Evolutionary conservation across 495 filamentous ascomycete genomes (phyloP), one percentile per base, ranked within the genome.

Genomic region (Daldinia vernicosa): DNA sequence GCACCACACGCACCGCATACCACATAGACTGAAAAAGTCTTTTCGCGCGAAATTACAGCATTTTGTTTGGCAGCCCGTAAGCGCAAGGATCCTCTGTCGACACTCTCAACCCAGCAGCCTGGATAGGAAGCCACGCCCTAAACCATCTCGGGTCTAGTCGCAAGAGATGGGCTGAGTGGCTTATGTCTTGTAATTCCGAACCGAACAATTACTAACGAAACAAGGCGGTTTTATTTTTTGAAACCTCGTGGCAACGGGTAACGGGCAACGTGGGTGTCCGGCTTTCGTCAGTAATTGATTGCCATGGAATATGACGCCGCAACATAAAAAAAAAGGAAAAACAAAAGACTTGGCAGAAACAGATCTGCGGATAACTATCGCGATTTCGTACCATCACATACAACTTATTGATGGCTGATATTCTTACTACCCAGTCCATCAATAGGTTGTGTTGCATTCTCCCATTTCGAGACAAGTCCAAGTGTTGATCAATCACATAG

Each of bases 71-170:
- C 67, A 63, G 55, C 58, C 43, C 71, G 53, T 64, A 67, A 67
- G 71, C 71, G 63, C 71, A 74, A 64, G 71, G 71, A 70, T 74
- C 51, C 7, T 8, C 47, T 54, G 39, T 74, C 60, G 28, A 67
- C 59, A 15, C 37, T 40, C 40, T 55, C 5, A 70, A 70, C 71
- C 71, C 71, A 65, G 71, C 71, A 74, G 71, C 71, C 63, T 74
- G 71, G 71, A 66, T 74, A 70, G 71, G 70, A 64, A 70, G 67
- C 71, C 67, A 70, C 71, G 17, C 28, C 27, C 67, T 74, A 70
- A 70, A 64, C 71, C 63, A 0, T 52, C 59, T 74, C 71, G 40
- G 71, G 71, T 5, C 53, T 74, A 67, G 30, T 43, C 15, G 24
- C 15, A 22, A 24, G 27, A n/a, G 35, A 37, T 39, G 45, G 55